Conservation (phyloP, 352 stramenopile genomes). For the Globisporangium takayamanum region DNA sequence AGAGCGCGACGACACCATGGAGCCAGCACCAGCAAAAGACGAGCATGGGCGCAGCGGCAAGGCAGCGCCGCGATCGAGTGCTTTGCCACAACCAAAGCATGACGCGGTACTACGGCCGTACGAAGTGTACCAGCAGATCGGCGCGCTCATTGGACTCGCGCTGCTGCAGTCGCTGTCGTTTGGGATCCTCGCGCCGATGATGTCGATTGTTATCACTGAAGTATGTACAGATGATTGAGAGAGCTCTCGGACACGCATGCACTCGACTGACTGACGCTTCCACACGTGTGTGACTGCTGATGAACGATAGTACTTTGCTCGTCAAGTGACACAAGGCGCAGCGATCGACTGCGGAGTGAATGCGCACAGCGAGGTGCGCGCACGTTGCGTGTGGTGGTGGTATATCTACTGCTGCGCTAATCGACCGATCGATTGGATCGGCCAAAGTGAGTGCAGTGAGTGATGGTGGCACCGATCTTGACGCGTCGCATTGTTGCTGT, state of each 20-base stretch:
- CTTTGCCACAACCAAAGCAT: not conserved
- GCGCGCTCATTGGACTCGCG: slow-evolving; percentile 35
- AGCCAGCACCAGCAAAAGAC: too few relatives aligned
- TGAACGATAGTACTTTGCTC: slow-evolving; percentile 59
- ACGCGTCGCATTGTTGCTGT: not conserved
- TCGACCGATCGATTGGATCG: not conserved
- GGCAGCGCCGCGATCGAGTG: not conserved
- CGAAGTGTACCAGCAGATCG: slow-evolving; percentile 24
- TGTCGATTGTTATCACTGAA: slow-evolving; percentile 65
- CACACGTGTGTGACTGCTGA: not conserved
- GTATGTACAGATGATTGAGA: slow-evolving; percentile 13
- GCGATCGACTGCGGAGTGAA: slow-evolving; percentile 53
- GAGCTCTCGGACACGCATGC: not conserved
- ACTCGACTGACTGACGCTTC: not conserved
- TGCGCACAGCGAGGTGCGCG: slow-evolving; percentile 28
- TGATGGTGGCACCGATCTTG: slow-evolving; percentile 1
- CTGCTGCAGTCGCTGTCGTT: slow-evolving; percentile 50
- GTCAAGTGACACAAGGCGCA: slow-evolving; percentile 33
- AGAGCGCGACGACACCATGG: too few relatives aligned
- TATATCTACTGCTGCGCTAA: not conserved
- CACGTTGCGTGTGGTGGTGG: not conserved
- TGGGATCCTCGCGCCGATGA: slow-evolving; percentile 56
- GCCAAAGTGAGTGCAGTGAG: not conserved
- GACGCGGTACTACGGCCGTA: slow-evolving; percentile 1
- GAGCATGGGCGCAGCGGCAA: not conserved